Conservation (phyloP, 2,329 filamentous ascomycete genomes). For the Aspergillus sp. region DNA sequence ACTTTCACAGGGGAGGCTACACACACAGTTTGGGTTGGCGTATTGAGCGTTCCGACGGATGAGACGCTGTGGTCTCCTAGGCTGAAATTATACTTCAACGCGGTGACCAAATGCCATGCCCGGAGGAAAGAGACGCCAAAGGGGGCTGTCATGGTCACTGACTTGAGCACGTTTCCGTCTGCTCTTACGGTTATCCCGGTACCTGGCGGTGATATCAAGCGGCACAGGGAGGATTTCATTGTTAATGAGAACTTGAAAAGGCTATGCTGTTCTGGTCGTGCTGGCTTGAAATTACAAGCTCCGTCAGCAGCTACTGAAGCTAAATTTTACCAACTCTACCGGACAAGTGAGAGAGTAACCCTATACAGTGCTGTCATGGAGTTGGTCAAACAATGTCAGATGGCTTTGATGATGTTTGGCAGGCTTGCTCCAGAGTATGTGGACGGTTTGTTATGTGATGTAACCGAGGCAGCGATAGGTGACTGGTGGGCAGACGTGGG, state of each 20-base stretch:
- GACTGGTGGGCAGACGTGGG: conserved; percentile 98
- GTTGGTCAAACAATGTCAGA: conserved; percentile 85
- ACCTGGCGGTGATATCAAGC: conserved; percentile 77
- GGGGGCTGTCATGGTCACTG: conserved; percentile 89
- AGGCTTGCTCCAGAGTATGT: conserved; percentile 84
- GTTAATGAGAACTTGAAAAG: conserved; percentile 94
- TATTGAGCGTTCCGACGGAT: conserved; percentile 77
- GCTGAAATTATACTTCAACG: conserved; percentile 78
- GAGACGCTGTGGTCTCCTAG: conserved; percentile 74
- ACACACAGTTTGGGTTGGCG: conserved; percentile 71
- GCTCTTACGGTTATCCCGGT: conserved; percentile 87
- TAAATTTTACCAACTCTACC: conserved; percentile 89
- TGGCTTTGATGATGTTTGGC: conserved; percentile 80
- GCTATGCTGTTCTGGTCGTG: conserved; percentile 83
- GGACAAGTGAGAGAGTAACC: conserved; percentile 75
- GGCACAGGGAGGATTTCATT: conserved; percentile 77
- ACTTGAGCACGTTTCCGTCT: conserved; percentile 86
- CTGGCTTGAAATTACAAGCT: conserved; percentile 72
- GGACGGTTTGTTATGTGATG: conserved; percentile 87
- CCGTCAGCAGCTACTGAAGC: conserved; percentile 78
- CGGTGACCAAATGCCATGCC: conserved; percentile 79
- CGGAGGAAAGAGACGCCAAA: conserved; percentile 74
- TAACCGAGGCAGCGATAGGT: conserved; percentile 82
- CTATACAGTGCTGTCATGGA: conserved; percentile 77
- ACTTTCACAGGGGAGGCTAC: conserved; percentile 86